Evolutionary conservation across 305 asterid species (phyloP).

Genomic region (Lippia alba): DNA sequence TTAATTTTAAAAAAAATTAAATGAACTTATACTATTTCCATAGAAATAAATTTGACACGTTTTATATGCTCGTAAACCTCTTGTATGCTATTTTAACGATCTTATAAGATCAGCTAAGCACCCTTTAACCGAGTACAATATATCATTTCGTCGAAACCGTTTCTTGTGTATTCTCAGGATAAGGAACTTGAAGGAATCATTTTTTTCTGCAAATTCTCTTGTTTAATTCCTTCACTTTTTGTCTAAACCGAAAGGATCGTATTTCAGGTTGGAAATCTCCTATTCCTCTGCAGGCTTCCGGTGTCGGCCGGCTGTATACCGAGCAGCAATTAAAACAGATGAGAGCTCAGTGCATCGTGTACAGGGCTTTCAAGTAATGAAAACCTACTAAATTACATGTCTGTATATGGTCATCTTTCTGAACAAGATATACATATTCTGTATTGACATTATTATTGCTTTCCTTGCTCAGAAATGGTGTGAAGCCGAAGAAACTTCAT

Average conservation of each 20-base stretch:
- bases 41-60: too few relatives aligned
- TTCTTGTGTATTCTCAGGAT: conserved; percentile 9
- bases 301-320: conserved; percentile 71
- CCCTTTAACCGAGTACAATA: too few relatives aligned
- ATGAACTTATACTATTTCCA: too few relatives aligned
- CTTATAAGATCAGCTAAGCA: too few relatives aligned
- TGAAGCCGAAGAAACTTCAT: conserved; percentile 94
- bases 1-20: too few relatives aligned
- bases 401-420: conserved; percentile 31
- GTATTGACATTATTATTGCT: conserved; percentile 26
- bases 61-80: too few relatives aligned
- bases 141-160: background rate
- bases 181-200: background rate
- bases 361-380: conserved; percentile 86
- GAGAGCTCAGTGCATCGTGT: conserved; percentile 98
- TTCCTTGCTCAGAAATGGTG: conserved; percentile 72
- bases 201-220: conserved; percentile 9
- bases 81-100: too few relatives aligned
- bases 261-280: conserved; percentile 75
- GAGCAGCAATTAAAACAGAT: conserved; percentile 97
- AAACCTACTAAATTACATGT: conserved; percentile 24
- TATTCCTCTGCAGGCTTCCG: conserved; percentile 66
- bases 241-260: conserved; percentile 24
- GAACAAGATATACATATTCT: conserved; percentile 12
- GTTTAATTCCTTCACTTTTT: conserved; percentile 9